Evolutionary conservation across 2,329 filamentous ascomycete genomes (phyloP).

Genomic region (Xylaria sp.): DNA sequence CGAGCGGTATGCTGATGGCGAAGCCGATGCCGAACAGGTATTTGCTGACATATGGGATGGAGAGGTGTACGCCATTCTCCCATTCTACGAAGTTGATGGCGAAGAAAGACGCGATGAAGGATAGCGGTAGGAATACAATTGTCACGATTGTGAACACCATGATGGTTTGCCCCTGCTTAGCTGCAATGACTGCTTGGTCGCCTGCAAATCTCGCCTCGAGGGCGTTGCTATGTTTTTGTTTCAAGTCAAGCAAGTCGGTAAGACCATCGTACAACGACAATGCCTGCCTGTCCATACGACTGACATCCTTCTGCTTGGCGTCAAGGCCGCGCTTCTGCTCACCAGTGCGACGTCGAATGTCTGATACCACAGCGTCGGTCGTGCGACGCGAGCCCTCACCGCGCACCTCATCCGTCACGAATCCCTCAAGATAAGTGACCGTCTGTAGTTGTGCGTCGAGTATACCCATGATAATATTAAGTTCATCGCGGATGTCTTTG

Average conservation of each 20-base stretch:
- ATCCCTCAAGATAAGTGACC: conserved; percentile 58
- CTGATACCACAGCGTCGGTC: conserved; percentile 51
- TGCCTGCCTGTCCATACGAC: conserved; percentile 72
- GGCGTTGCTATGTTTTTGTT: conserved; percentile 76
- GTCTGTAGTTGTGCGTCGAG: conserved; percentile 62
- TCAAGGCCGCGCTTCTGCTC: conserved; percentile 69
- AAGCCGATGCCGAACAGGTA: conserved; percentile 62
- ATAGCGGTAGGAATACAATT: conserved; percentile 58
- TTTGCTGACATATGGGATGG: conserved; percentile 62
- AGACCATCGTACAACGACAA: conserved; percentile 69
- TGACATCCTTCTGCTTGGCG: conserved; percentile 68
- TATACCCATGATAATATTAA: conserved; percentile 69
- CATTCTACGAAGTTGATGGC: conserved; percentile 60
- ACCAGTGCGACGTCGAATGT: conserved; percentile 65
- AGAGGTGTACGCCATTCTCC: conserved; percentile 53
- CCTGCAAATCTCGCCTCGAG: conserved; percentile 71
- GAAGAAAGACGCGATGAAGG: conserved; percentile 58
- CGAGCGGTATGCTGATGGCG: conserved; percentile 54
- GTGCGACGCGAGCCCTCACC: conserved; percentile 43
- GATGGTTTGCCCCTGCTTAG: conserved; percentile 59
- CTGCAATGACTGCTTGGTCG: conserved; percentile 70
- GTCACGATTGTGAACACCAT: conserved; percentile 60
- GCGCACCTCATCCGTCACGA: conserved; percentile 53
- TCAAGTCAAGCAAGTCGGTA: conserved; percentile 72
- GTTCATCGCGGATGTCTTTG: conserved; percentile 75